Percentiles rank a stretch among this genome's conserved stretches.
These are phyloP conservation scores for Nepenthes gracilis DNA, from an alignment of 148 eudicot species.

Conservation along the genomic window DNA sequence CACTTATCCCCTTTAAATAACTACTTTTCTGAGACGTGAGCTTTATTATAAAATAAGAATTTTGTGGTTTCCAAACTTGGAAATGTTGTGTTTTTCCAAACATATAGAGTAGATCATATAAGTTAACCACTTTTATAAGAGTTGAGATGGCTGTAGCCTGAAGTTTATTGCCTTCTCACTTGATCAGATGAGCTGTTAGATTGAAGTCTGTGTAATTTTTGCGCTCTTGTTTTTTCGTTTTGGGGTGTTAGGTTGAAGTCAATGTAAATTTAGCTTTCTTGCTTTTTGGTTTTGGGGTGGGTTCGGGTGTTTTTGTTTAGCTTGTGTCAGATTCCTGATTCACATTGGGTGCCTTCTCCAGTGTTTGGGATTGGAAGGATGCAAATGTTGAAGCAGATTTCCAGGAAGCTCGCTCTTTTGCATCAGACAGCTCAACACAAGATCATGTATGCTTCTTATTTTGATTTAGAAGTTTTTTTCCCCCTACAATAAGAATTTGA, in stretches of 20 bases:
- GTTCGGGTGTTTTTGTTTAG: background rate
- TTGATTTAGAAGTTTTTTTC: background rate
- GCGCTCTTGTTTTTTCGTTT: background rate
- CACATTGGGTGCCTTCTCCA: slow-evolving; percentile 6
- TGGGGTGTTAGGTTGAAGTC: background rate
- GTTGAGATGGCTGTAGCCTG: no score
- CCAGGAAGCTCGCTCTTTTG: slow-evolving; percentile 63
- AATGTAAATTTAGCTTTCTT: background rate
- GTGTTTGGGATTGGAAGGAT: slow-evolving; percentile 87
- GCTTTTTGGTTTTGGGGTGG: background rate
- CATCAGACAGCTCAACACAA: slow-evolving; percentile 68
- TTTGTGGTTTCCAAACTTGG: no score
- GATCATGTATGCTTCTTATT: slow-evolving; percentile 42
- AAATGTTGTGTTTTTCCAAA: no score
- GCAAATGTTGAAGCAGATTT: slow-evolving; percentile 46
- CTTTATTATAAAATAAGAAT: no score
- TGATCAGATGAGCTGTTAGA: no score
- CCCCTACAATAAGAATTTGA: no score
- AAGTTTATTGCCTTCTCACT: no score
- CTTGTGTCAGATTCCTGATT: background rate
- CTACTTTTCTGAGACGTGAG: no score
- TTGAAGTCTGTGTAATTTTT: no score
- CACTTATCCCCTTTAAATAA: background rate
- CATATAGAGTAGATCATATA: no score
- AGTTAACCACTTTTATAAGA: no score